Conservation (phyloP, 2,329 filamentous ascomycete species). For the Fusarium incarnatum region DNA sequence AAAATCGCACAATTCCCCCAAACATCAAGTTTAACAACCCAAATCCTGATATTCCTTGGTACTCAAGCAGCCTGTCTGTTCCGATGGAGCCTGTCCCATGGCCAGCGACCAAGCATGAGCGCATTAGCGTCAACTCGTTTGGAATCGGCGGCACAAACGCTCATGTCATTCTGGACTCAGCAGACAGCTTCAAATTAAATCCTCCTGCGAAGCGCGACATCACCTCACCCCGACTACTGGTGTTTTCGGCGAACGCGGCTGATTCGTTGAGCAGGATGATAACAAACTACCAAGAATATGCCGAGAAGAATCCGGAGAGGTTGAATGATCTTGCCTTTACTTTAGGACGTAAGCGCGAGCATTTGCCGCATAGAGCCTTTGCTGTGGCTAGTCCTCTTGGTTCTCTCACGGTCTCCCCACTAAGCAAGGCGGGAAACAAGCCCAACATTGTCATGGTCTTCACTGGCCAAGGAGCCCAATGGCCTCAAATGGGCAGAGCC, state of each 20-base stretch:
- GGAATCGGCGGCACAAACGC: slow-evolving; percentile 56
- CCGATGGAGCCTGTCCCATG: slow-evolving; percentile 42
- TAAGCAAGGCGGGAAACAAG: not conserved
- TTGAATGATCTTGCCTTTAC: not conserved
- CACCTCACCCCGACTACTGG: not conserved
- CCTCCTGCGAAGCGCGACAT: not conserved
- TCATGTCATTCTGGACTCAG: slow-evolving; percentile 41
- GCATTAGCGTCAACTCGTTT: slow-evolving; percentile 54
- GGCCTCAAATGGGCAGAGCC: not conserved
- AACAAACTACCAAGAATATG: not conserved
- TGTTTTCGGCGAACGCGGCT: not conserved
- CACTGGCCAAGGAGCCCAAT: slow-evolving; percentile 5
- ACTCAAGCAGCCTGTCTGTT: slow-evolving; percentile 38
- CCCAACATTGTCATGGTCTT: not conserved
- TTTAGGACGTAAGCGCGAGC: not conserved
- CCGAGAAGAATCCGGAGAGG: not conserved
- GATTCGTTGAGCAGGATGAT: not conserved
- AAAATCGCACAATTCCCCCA: slow-evolving; percentile 49
- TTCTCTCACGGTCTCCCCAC: not conserved
- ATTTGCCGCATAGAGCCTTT: not conserved
- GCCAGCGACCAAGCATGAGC: slow-evolving; percentile 42
- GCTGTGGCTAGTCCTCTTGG: not conserved
- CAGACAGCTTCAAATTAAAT: not conserved
- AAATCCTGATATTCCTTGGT: slow-evolving; percentile 47
- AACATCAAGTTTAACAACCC: slow-evolving; percentile 49